Evolutionary conservation across 192 early-diverging fungal genomes (phyloP).

Genomic region (Coemansia sp.): DNA sequence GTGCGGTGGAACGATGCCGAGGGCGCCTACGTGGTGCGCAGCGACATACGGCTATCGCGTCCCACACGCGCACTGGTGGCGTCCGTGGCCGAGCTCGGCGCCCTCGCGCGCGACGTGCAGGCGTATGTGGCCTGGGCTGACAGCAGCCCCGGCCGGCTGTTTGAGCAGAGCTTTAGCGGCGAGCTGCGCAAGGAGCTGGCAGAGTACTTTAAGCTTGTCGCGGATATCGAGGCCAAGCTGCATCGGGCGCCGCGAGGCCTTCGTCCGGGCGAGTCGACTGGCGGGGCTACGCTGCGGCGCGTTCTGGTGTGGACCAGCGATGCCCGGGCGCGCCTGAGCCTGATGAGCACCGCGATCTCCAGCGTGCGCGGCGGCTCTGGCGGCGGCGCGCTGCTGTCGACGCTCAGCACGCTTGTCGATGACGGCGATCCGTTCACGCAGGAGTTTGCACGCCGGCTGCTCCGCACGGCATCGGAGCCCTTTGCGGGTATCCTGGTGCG

Average conservation of each 20-base stretch:
- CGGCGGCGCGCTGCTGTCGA: constrained; percentile 51
- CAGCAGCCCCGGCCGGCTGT: constrained; percentile 14
- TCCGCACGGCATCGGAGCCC: constrained; percentile 75
- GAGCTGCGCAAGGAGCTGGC: constrained; percentile 75
- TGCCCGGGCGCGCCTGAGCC: constrained; percentile 66
- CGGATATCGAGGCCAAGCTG: constrained; percentile 77
- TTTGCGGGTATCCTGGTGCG: constrained; percentile 85
- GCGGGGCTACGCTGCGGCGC: constrained; percentile 75
- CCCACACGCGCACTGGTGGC: constrained; percentile 64
- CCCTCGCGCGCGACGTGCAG: constrained; percentile 65
- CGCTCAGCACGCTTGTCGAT: constrained; percentile 75
- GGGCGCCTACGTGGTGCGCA: constrained; percentile 55
- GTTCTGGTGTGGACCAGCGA: constrained; percentile 84
- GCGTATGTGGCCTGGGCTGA: constrained; percentile 50
- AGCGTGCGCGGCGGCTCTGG: constrained; percentile 33
- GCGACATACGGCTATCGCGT: constrained; percentile 49
- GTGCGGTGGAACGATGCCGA: constrained; percentile 59
- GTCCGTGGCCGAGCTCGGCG: constrained; percentile 75
- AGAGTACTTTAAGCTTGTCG: constrained; percentile 83
- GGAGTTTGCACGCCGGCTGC: constrained; percentile 67
- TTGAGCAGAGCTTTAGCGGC: constrained; percentile 72
- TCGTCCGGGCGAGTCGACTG: constrained; percentile 43
- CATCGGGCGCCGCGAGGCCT: constrained; percentile 46
- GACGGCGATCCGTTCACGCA: constrained; percentile 92
- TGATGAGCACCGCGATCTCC: constrained; percentile 59